Base-by-base conservation (phyloP, 352 stramenopile species). In the Stephanocyclus meneghinianus region DNA sequence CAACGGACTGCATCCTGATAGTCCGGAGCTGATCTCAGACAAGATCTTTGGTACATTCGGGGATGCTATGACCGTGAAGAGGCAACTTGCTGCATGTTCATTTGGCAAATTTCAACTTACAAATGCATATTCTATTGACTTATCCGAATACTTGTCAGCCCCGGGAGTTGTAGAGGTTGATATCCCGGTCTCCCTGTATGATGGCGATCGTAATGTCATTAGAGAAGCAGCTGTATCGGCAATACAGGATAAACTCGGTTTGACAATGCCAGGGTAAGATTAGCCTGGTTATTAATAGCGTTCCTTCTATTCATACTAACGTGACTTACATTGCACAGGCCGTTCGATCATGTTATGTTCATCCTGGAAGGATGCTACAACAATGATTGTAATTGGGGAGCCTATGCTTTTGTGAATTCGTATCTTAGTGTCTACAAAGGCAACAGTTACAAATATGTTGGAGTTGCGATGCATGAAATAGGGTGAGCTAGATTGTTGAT, bases 31-130 rank as follows among this genome's bases (percentile, higher is more conserved):
- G 5, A 69, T 88, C 29, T 72, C 44, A 11, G 72, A 88, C 60
- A 74, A 84, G 29, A 67, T 87, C 18, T 86, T 88, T 80, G 84
- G 80, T 15, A 83, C 81, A 2, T 48, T 61, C 37, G 78, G 72
- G 2, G 72, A 88, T 69, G 15, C 18, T 0, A 4, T 53, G 4
- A 88, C 74, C 40, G 13, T 87, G 1, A 81, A 74, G 18, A 73
- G 35, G 18, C 70, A 80, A 67, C 80, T 81, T 29, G 35, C 21
- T 1, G 64, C 35, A 45, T 90, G 84, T 55, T 88, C 81, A 0
- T 81, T 69, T 26, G 59, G 48, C 7, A 68, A 81, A 40, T 47
- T 81, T 15, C 13, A 60, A 11, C 13, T 81, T 7, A 81, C 66
- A 15, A 68, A 71, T 62, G 66, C 65, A 40, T 81, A 81, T 60